Evolutionary conservation across 495 filamentous ascomycete species (phyloP), one percentile per base, ranked within the genome.

Genomic region (Lineolata rhizophorae): DNA sequence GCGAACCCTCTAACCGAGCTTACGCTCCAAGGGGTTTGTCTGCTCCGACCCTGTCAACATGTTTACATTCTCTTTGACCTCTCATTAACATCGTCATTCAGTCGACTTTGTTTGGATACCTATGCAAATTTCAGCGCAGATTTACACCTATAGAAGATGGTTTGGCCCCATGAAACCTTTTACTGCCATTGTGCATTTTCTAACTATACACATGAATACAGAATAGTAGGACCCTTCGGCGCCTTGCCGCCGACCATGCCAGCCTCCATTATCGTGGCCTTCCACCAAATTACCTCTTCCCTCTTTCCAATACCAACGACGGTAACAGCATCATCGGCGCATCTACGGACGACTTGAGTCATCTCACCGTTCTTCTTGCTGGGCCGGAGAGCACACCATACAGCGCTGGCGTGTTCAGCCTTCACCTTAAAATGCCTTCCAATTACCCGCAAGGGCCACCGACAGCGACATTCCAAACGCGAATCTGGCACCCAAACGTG

Each of bases 401-500:
- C 41, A 49, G 58, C 0, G 44, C 54, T 15, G 70, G 70, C 4
- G 39, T 73, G 14, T 75, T 64, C 67, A 65, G 57, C 34, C 48
- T 79, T 6, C 58, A 67, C 29, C 51, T 79, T 18, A 61, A 62
- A 25, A 70, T 79, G 33, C 73, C 73, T 1, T 50, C 59, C 2
- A 66, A 62, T 29, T 79, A 77, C 39, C 73, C 73, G 3, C 54
- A 56, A 16, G 63, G 56, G 13, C 71, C 73, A 19, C 73, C 73
- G 4, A 77, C 67, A 34, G 73, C 72, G 4, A 57, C 56, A 13
- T 79, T 79, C 43, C 61, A 58, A 30, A 78, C 73, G 5, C 59
- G 62, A 20, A 72, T 79, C 17, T 79, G 70, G 61, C 73, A 79
- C 38, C 73, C 73, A 0, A 79, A 79, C 40, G 65, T 79, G 33